Percentiles rank a stretch among this genome's conserved stretches.
phyloP scores from a whole-genome alignment of 83 land plant genomes.

The Picea mariana region DNA sequence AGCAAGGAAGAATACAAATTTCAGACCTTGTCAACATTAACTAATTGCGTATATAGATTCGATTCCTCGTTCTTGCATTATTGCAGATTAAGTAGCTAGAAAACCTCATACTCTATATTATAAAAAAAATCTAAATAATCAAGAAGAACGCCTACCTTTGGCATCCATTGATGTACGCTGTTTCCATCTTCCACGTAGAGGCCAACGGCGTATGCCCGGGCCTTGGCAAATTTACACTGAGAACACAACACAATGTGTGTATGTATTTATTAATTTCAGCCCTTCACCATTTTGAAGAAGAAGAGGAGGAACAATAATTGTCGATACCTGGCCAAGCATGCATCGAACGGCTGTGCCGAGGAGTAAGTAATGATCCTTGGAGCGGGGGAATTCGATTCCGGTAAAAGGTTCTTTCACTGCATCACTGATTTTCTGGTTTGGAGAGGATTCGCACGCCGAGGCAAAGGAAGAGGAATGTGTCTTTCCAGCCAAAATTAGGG shows the following conservation, averaged over 20 bases:
- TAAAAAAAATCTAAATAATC: not conserved
- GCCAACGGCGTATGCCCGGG: constrained; percentile 41
- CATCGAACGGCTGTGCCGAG: constrained; percentile 45
- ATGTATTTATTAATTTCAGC: not conserved
- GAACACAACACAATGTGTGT: not conserved
- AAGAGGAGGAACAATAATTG: not conserved
- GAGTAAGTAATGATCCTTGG: constrained; percentile 25
- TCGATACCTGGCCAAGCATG: constrained; percentile 42
- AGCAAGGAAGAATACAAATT: not conserved
- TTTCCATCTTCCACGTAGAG: constrained; percentile 30
- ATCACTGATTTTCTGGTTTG: not conserved
- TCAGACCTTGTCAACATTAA: not conserved
- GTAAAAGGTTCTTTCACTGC: constrained; percentile 39
- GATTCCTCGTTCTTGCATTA: not conserved
- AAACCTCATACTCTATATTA: not conserved
- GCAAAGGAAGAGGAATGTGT: too few relatives aligned
- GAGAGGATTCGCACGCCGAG: not conserved
- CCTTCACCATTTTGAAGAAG: not conserved
- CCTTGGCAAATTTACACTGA: constrained; percentile 42
- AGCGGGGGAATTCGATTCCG: constrained; percentile 34
- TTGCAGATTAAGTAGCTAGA: not conserved
- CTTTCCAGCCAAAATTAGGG: not conserved
- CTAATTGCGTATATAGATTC: not conserved
- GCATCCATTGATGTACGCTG: constrained; percentile 10
- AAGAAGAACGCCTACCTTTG: not conserved